A percentile compares a stretch with the other conserved stretches of the same genome.
phyloP scores from a whole-genome alignment of 148 eudicot species.

The Chenopodium suecicum region DNA sequence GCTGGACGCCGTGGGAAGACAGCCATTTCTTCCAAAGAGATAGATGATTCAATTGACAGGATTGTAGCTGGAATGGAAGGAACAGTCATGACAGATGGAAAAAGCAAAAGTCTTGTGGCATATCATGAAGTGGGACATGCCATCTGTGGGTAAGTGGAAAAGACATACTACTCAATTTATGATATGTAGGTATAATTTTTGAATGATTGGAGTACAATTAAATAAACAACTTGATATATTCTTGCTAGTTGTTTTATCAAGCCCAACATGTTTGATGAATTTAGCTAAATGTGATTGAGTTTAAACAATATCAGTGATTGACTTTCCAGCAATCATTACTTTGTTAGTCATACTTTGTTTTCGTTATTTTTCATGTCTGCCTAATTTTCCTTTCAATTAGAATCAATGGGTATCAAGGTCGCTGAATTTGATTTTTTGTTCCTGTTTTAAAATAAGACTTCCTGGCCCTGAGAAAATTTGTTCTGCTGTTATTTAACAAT shows the following conservation, averaged over 20 bases:
- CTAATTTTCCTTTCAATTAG: too few relatives aligned
- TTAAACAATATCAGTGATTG: not conserved
- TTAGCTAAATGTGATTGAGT: not conserved
- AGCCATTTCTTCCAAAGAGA: slow-evolving; percentile 87
- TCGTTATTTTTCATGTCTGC: too few relatives aligned
- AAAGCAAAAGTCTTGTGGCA: slow-evolving; percentile 98
- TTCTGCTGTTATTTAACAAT: too few relatives aligned
- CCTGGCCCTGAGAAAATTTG: too few relatives aligned
- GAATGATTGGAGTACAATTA: not conserved
- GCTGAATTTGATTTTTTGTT: too few relatives aligned
- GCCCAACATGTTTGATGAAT: too few relatives aligned
- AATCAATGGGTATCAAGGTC: too few relatives aligned
- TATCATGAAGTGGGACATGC: slow-evolving; percentile 99
- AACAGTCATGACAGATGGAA: slow-evolving; percentile 96
- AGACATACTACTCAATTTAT: not conserved
- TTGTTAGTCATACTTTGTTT: not conserved
- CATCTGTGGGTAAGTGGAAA: slow-evolving; percentile 80
- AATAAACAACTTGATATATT: too few relatives aligned
- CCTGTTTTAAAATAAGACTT: too few relatives aligned
- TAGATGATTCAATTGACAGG: slow-evolving; percentile 96
- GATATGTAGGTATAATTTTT: not conserved
- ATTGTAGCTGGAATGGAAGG: slow-evolving; percentile 99
- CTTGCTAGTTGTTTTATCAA: not conserved
- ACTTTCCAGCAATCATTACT: not conserved
- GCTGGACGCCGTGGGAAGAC: slow-evolving; percentile 95